Percentiles rank a stretch among this genome's conserved stretches.
Evolutionary conservation across 805 yeast genomes (phyloP).

Genomic region (Saturnispora ahearnii): DNA sequence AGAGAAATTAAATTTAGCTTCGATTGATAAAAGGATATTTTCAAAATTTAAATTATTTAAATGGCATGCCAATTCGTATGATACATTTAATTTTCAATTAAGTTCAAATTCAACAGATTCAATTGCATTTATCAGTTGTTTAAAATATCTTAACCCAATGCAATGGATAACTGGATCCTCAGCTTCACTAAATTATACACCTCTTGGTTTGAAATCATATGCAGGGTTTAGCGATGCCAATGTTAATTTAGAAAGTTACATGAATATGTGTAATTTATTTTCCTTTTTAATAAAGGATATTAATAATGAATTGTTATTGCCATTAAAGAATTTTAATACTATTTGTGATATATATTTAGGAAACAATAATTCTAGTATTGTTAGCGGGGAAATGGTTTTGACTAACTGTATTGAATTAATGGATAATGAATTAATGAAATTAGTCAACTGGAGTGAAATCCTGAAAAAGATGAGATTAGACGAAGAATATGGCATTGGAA

Average conservation of each 20-base stretch:
- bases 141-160: conserved; percentile 15
- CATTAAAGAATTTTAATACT: not conserved
- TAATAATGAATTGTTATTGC: not conserved
- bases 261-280: conserved; percentile 27
- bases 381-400: not conserved
- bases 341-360: not conserved
- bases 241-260: conserved; percentile 21
- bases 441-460: not conserved
- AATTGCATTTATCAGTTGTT: conserved; percentile 19
- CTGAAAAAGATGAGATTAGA: not conserved
- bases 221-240: conserved; percentile 22
- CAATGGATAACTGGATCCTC: conserved; percentile 13
- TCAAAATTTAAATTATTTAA: conserved; percentile 24
- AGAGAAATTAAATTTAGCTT: conserved; percentile 13
- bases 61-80: conserved; percentile 22
- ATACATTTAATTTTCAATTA: conserved; percentile 15
- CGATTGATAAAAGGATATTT: conserved; percentile 25
- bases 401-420: not conserved
- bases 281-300: conserved; percentile 17
- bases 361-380: not conserved
- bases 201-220: conserved; percentile 22
- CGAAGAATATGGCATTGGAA: not conserved
- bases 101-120: conserved; percentile 12
- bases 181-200: conserved; percentile 19
- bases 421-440: not conserved